These are phyloP conservation scores for Pleomassaria siparia DNA, from an alignment of 2,329 filamentous ascomycete genomes.

Conservation along the genomic window DNA sequence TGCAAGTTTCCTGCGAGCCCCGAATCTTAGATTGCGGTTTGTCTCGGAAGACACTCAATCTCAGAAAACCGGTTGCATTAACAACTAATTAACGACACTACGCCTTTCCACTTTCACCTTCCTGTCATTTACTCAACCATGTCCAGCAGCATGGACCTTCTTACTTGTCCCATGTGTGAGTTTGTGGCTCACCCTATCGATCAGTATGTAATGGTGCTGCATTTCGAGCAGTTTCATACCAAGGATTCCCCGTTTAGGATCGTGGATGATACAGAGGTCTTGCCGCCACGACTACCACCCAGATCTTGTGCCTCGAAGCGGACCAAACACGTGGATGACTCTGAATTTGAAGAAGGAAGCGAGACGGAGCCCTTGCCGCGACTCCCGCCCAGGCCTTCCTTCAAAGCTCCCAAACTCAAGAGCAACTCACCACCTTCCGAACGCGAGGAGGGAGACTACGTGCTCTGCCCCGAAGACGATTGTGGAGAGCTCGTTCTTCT, in stretches of 20 bases:
- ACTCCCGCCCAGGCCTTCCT: slow-evolving; percentile 1
- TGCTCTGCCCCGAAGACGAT: slow-evolving; percentile 45
- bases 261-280: slow-evolving; percentile 31
- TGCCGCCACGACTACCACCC: slow-evolving; percentile 23
- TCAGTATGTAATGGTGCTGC: slow-evolving; percentile 40
- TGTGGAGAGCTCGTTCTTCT: slow-evolving; percentile 48
- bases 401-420: slow-evolving; percentile 3
- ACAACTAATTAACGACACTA: slow-evolving; percentile 3
- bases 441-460: slow-evolving; percentile 30
- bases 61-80: neutral
- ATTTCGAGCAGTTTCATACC: slow-evolving; percentile 45
- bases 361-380: neutral
- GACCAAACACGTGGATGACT: neutral
- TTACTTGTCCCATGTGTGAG: slow-evolving; percentile 41
- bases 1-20: neutral
- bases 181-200: slow-evolving; percentile 30
- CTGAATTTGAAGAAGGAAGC: neutral
- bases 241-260: slow-evolving; percentile 41
- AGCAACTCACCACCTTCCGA: slow-evolving; percentile 31
- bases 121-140: slow-evolving; percentile 13
- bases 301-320: slow-evolving; percentile 15
- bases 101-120: neutral
- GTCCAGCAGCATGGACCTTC: slow-evolving; percentile 20
- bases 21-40: neutral
- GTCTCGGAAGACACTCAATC: neutral